Base-by-base conservation (phyloP, 805 yeast genomes). In the Wickerhamomyces silvicola region DNA sequence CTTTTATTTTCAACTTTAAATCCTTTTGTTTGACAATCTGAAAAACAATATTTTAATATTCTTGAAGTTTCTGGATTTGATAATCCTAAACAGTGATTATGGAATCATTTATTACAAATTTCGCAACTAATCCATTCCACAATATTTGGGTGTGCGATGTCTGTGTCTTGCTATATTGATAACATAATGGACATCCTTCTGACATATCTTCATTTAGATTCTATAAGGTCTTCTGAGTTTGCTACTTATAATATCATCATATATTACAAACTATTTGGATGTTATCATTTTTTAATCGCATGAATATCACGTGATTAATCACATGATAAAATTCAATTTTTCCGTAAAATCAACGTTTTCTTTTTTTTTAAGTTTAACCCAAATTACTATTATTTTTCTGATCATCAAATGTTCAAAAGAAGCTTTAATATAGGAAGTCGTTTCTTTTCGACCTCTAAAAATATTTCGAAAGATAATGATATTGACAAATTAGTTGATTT, bases 61-160 rank as follows among this genome's bases (percentile, higher is more conserved):
- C 50, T 45, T 13, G 57, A 49, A 2, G 71, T 54, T 7, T 66
- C 66, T 2, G 54, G 43, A 5, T 50, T 31, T 0, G 65, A 37
- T 9, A 75, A 36, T 2, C 48, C 42, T 3, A 74, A 39, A 50
- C 87, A 80, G 11, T 49, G 50, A 13, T 56, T 45, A 47, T 80
- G 87, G 47, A 21, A 46, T 50, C 52, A 48, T 10, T 9, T n/a
- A 3, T 26, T 45, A 68, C 85, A 84, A 68, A 37, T 56, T 59
- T 70, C 76, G 51, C 87, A 79, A 30, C 64, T 70, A 7, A 77
- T 57, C 85, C 85, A 78, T 20, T 52, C 43, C 15, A 32, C 31
- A 6, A 28, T 27, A 6, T 36, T 28, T 7, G 45, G 46, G 1
- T 35, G 24, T n/a, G n/a, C n/a, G n/a, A n/a, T n/a, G n/a, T n/a